Base-by-base conservation (phyloP, 805 yeast genomes). In the Ogataea kodamae region DNA sequence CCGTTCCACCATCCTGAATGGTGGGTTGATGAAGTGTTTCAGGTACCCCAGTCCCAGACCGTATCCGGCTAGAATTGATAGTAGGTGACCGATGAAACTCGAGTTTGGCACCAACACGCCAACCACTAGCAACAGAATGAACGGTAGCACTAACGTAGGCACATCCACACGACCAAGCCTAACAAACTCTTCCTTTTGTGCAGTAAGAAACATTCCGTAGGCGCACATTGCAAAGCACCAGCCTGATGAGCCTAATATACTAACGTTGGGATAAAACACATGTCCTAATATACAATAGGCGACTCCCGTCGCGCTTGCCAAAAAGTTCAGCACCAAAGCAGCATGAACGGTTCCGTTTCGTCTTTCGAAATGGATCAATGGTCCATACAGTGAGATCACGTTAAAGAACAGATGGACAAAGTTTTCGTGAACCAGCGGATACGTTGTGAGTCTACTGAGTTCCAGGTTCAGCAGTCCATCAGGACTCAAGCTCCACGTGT, bases 271-370 rank as follows among this genome's bases (percentile, higher is more conserved):
- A 40, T 65, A 76, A 10, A 81, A 61, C 5, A 65, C 8, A 39
- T 62, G 45, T 1, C 81, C 79, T 4, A 74, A 52, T 6, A 74
- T 16, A 46, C 81, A 71, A 58, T 72, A 81, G 27, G 74, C 71
- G 23, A 85, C 50, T 4, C 82, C 96, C 2, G 90, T 70, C 4
- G 75, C 57, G 1, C 81, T 77, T 2, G 95, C 84, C 30, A 81
- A 58, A 16, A 83, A 51, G 54, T 86, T 87, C 37, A 88, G 63
- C 10, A 87, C 78, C 28, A 88, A 66, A 4, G 94, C 96, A 4
- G 95, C 82, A 57, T 85, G 76, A 3, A 87, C 81, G 0, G 97
- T 86, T 5, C 96, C 97, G 50, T 85, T 81, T 14, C 60, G 54
- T 36, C 68, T 62, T 64, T 87, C 96, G 57, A 79, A 87, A 32